Evolutionary conservation across 225 moss, liverwort and hornwort species (phyloP), one percentile per base, ranked within the genome.

Genomic region (Takakia lepidozioides): DNA sequence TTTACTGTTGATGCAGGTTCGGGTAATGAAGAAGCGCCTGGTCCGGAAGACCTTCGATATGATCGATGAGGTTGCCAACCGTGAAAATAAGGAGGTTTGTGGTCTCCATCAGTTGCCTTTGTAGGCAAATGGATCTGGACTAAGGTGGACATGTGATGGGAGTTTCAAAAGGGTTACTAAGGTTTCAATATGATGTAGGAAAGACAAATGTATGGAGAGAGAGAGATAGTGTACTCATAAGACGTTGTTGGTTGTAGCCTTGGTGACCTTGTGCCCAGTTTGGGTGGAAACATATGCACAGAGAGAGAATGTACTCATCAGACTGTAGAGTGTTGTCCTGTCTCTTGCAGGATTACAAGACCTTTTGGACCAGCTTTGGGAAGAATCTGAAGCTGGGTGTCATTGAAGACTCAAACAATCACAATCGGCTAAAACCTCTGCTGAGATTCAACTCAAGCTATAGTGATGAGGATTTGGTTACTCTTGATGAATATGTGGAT

Each of bases 351-450:
- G 95, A 98, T 54, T 98, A 98, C 57, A 98, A 98, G 55, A 76
- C 76, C n/a, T 98, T 91, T 49, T 98, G 95, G 95, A 81, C 80
- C 27, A 98, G 85, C 53, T 98, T 83, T 39, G 95, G 91, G 35
- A 98, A 98, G 72, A 91, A 91, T 0, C 52, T 98, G 25, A 98
- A 98, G 63, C 43, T 98, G 37, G 95, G 95, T 17, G 87, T 87
- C 55, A 85, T 98, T 21, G 91, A 98, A 57, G 95, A 98, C 62
- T 70, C 90, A 37, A 52, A 64, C 0, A 90, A 91, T 49, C 91
- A 98, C 48, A 91, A 98, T 57, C 82, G 69, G 64, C 49, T 98
- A 39, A 78, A 66, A 8, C 87, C 91, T 8, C 75, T 98, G 43
- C 72, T 98, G 27, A 79, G 87, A 35, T 98, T 98, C 19, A 74